These are phyloP conservation scores for Annulohypoxylon stygium DNA, from an alignment of 495 filamentous ascomycete species.

Conservation along the genomic window DNA sequence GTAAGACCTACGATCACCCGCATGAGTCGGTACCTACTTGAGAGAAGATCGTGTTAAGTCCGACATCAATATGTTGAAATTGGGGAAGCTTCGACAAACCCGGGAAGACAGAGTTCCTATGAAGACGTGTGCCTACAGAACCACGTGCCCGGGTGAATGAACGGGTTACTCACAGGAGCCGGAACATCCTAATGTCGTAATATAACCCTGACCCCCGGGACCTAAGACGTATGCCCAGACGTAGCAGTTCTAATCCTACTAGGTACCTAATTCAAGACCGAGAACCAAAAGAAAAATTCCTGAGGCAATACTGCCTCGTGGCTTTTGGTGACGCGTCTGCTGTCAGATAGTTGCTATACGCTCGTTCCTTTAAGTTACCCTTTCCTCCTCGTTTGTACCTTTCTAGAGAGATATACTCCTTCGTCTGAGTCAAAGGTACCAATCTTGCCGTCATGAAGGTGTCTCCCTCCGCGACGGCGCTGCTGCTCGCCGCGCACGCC, in stretches of 20 bases:
- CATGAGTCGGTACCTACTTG: neutral
- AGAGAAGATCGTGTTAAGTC: neutral
- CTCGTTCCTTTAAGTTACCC: neutral
- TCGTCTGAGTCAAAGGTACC: neutral
- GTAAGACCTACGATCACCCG: neutral
- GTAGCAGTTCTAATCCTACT: slow-evolving; percentile 15
- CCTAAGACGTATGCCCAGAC: slow-evolving; percentile 16
- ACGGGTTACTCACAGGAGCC: neutral
- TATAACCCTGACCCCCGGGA: slow-evolving; percentile 18
- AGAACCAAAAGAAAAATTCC: neutral
- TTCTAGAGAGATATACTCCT: neutral
- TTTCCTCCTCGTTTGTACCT: neutral
- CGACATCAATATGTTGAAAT: neutral
- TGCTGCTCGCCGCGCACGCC: slow-evolving; percentile 11
- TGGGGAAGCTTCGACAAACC: slow-evolving; percentile 5
- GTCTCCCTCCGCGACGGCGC: neutral
- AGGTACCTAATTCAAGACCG: neutral
- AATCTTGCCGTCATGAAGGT: slow-evolving; percentile 13
- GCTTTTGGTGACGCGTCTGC: slow-evolving; percentile 9
- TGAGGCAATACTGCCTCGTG: neutral
- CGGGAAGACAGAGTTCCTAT: slow-evolving; percentile 27
- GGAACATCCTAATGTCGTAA: slow-evolving; percentile 26
- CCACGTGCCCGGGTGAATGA: slow-evolving; percentile 37
- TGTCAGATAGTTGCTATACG: neutral
- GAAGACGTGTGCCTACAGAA: slow-evolving; percentile 13